Evolutionary conservation across 2,329 filamentous ascomycete genomes (phyloP).

Genomic region (Gliomastix tumulicola): DNA sequence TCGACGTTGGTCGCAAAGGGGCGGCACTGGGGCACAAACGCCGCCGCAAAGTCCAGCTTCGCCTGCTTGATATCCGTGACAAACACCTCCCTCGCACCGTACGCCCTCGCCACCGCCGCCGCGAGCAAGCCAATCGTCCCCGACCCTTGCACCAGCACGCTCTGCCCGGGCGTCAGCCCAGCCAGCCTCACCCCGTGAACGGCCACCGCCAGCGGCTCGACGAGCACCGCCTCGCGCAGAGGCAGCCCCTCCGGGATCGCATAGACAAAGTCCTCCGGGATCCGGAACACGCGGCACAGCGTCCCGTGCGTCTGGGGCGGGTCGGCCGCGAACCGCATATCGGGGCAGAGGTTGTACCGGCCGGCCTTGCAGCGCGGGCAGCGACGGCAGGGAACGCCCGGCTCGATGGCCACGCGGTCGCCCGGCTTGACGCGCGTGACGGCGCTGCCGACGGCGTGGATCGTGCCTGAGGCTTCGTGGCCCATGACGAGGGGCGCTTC

Average conservation of each 20-base stretch:
- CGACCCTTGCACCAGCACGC: constrained; percentile 77
- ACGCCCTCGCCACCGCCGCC: constrained; percentile 75
- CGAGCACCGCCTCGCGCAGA: constrained; percentile 78
- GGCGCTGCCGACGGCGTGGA: constrained; percentile 55
- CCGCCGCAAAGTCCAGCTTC: constrained; percentile 69
- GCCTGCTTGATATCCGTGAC: constrained; percentile 77
- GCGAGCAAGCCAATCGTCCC: constrained; percentile 84
- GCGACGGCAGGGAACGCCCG: constrained; percentile 68
- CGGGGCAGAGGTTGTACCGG: constrained; percentile 71
- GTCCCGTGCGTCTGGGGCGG: constrained; percentile 78
- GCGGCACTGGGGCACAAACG: background rate
- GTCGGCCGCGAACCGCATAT: constrained; percentile 78
- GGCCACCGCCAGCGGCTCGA: constrained; percentile 81
- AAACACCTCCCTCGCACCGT: constrained; percentile 79
- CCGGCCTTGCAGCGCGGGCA: constrained; percentile 68
- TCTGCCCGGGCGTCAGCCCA: constrained; percentile 62
- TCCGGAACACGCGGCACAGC: constrained; percentile 74
- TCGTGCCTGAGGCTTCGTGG: constrained; percentile 51
- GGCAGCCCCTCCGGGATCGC: constrained; percentile 72
- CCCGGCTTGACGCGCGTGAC: constrained; percentile 56
- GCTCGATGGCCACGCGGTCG: constrained; percentile 75
- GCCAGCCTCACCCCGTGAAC: constrained; percentile 79
- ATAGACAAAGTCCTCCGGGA: constrained; percentile 89
- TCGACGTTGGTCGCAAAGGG: background rate
- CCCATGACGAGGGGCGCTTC: constrained; percentile 43